Evolutionary conservation across 2,329 filamentous ascomycete genomes (phyloP).

Genomic region (Pestalotiopsis sp.): DNA sequence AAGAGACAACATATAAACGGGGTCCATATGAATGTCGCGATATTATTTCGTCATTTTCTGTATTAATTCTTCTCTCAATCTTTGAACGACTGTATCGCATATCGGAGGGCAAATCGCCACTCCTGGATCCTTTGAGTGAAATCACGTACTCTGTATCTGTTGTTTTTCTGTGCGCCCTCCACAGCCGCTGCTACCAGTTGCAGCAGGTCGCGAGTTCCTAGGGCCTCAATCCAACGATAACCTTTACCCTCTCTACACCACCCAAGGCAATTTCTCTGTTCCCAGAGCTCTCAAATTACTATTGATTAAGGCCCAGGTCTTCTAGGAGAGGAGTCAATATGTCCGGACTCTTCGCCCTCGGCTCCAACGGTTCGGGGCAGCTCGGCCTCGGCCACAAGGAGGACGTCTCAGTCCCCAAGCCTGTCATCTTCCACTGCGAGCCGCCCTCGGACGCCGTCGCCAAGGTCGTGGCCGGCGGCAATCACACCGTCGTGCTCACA

Average conservation of each 20-base stretch:
- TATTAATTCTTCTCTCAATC: too few species aligned
- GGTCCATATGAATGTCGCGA: too few species aligned
- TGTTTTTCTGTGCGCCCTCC: too few species aligned
- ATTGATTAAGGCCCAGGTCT: not conserved
- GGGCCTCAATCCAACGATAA: too few species aligned
- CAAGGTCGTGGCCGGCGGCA: constrained; percentile 67
- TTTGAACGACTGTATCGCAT: too few species aligned
- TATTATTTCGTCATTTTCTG: too few species aligned
- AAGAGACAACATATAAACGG: too few species aligned
- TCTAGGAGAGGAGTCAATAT: constrained; percentile 30
- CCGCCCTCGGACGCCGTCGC: constrained; percentile 35
- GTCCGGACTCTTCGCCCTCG: constrained; percentile 65
- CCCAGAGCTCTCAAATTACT: not conserved
- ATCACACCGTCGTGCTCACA: constrained; percentile 79
- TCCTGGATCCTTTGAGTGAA: too few species aligned
- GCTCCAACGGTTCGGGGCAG: constrained; percentile 75
- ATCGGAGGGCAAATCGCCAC: too few species aligned
- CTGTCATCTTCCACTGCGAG: constrained; percentile 54
- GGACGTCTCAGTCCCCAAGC: constrained; percentile 67
- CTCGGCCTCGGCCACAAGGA: constrained; percentile 70
- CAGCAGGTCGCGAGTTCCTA: too few species aligned
- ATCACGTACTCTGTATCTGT: too few species aligned
- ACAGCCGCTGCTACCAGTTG: too few species aligned
- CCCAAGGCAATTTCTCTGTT: not conserved
- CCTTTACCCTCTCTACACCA: not conserved